These are phyloP conservation scores for Suillus discolor DNA, from an alignment of 768 basidiomycete genomes.

Conservation along the genomic window DNA sequence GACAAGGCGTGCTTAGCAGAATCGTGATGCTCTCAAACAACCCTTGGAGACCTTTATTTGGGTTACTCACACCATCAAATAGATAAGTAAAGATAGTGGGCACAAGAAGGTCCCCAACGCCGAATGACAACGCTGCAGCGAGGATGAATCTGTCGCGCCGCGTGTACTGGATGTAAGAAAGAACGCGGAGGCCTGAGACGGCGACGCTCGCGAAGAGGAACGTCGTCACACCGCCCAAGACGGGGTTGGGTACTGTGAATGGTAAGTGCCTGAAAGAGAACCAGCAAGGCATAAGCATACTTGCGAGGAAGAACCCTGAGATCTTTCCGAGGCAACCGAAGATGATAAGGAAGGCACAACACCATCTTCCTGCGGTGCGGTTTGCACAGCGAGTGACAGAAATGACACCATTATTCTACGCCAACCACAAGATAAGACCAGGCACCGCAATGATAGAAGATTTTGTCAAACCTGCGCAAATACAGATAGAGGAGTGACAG, in stretches of 20 bases:
- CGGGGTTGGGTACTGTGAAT: conserved; percentile 67
- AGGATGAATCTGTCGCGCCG: conserved; percentile 72
- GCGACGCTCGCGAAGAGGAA: conserved; percentile 82
- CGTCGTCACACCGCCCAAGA: conserved; percentile 84
- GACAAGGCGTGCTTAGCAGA: conserved; percentile 79
- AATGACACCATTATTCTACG: conserved; percentile 81
- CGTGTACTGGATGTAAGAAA: conserved; percentile 60
- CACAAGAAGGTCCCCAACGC: conserved; percentile 71
- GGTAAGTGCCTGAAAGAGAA: background rate
- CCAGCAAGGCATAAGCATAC: conserved; percentile 31
- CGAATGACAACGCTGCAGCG: conserved; percentile 68
- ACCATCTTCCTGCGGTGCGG: conserved; percentile 76
- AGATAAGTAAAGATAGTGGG: conserved; percentile 66
- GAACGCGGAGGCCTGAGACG: conserved; percentile 69
- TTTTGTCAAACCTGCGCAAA: conserved; percentile 58
- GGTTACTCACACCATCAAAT: conserved; percentile 60
- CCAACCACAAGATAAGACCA: background rate
- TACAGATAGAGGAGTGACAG: conserved; percentile 76
- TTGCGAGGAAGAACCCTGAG: conserved; percentile 82
- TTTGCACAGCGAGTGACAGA: conserved; percentile 86
- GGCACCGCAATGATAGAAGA: background rate
- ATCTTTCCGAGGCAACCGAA: conserved; percentile 83
- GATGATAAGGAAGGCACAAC: conserved; percentile 76
- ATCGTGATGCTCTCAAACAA: conserved; percentile 81
- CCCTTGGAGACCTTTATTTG: conserved; percentile 60